These are phyloP conservation scores for Glycine tomentella DNA, from an alignment of 306 rosid genomes.

Conservation along the genomic window DNA sequence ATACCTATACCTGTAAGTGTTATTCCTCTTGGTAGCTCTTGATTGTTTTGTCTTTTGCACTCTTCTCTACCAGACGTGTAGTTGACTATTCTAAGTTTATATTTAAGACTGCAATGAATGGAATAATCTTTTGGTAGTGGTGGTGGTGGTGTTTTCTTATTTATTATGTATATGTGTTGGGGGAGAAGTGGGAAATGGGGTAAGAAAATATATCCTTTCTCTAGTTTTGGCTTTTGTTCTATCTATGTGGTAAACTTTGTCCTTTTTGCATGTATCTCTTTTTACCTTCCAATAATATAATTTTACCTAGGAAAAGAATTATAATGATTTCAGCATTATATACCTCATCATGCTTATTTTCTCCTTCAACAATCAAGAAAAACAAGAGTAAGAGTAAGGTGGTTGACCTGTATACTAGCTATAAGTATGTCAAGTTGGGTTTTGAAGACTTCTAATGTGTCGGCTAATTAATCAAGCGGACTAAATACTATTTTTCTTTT, in stretches of 20 bases:
- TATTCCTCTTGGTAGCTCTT: conserved; percentile 31
- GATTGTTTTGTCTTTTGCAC: conserved; percentile 17
- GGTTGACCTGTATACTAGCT: not conserved
- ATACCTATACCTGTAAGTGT: conserved; percentile 96
- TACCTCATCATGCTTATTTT: conserved; percentile 1
- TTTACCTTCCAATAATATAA: not conserved
- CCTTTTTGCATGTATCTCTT: conserved; percentile 3
- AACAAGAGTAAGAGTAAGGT: not conserved
- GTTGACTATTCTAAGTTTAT: not conserved
- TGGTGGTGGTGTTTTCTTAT: too few relatives aligned
- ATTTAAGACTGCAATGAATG: not conserved
- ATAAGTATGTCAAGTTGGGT: too few relatives aligned
- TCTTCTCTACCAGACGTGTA: not conserved
- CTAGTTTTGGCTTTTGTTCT: conserved; percentile 7
- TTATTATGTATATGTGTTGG: too few relatives aligned
- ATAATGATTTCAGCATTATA: not conserved
- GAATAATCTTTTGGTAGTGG: not conserved
- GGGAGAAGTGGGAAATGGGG: too few relatives aligned
- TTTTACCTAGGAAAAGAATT: not conserved
- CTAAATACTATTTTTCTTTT: too few relatives aligned
- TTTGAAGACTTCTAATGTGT: too few relatives aligned
- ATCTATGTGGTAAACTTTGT: conserved; percentile 13
- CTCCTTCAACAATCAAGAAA: not conserved
- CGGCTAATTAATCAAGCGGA: too few relatives aligned
- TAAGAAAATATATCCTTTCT: not conserved